phyloP scores from a whole-genome alignment of 805 yeast genomes.

The Candida boleticola region DNA sequence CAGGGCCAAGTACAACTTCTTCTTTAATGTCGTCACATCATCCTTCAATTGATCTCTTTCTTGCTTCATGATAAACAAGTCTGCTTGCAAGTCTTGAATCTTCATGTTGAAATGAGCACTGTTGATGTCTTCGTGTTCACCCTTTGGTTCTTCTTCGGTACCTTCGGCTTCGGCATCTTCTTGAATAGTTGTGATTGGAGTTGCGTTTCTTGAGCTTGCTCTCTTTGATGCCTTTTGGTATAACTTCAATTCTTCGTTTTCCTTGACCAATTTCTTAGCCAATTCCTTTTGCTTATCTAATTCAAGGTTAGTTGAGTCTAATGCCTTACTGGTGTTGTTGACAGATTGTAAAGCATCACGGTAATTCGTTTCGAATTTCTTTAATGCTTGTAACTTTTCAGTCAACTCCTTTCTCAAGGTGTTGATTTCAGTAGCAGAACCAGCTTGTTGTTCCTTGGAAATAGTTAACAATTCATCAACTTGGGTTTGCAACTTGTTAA shows the following conservation, averaged over 20 bases:
- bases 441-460: slow-evolving; percentile 41
- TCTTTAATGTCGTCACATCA: slow-evolving; percentile 56
- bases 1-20: slow-evolving; percentile 42
- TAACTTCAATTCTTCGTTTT: slow-evolving; percentile 66
- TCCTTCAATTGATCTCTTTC: slow-evolving; percentile 79
- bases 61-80: slow-evolving; percentile 72
- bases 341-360: slow-evolving; percentile 69
- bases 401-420: slow-evolving; percentile 30
- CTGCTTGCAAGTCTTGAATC: slow-evolving; percentile 81
- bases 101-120: slow-evolving; percentile 68
- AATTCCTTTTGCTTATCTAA: slow-evolving; percentile 55
- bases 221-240: slow-evolving; percentile 44
- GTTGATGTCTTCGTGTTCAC: slow-evolving; percentile 28
- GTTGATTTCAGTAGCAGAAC: slow-evolving; percentile 33
- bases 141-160: slow-evolving; percentile 10
- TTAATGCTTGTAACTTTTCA: slow-evolving; percentile 27
- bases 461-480: slow-evolving; percentile 53
- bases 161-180: slow-evolving; percentile 19
- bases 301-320: slow-evolving; percentile 72
- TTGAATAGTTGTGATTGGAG: slow-evolving; percentile 18
- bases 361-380: slow-evolving; percentile 60
- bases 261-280: slow-evolving; percentile 55
- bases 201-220: slow-evolving; percentile 24
- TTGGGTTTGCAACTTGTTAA: slow-evolving; percentile 49
- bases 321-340: slow-evolving; percentile 71